Base-by-base conservation (phyloP, 352 stramenopile species). In the Halophytophthora polymorphica region DNA sequence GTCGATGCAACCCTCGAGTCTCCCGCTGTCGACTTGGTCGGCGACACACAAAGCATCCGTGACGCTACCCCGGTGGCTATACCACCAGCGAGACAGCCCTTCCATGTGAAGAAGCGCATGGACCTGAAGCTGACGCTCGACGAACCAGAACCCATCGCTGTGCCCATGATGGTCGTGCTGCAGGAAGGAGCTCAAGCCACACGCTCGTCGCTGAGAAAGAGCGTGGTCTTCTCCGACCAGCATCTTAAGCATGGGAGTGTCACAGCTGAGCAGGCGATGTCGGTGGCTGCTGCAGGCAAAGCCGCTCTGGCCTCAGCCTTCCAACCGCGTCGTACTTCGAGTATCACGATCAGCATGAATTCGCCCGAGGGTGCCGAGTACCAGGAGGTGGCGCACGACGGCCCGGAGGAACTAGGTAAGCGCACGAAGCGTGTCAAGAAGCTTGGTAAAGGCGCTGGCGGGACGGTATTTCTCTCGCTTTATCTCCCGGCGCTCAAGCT, bases 401-500 rank as follows among this genome's bases (percentile, higher is more conserved):
- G 83, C 0, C 83, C 83, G 0, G 62, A 73, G 25, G 66, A 88
- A 34, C 58, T 93, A 0, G 83, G 77, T 1, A 72, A 64, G 15
- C 61, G 75, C 21, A 89, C 80, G 0, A 90, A 88, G 37, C 69
- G 71, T 0, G 40, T 93, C 40, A 90, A 84, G 53, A 69, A 69
- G 29, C 64, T 95, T 2, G 84, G 83, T 19, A 87, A 86, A 71
- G 90, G 90, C 2, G 90, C 88, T n/a, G 79, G 81, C 10, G 90
- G 88, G 0, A 74, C 69, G 1, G 90, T 97, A 1, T 87, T 85
- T 40, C 61, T 96, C 34, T 77, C 80, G 1, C 54, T 96, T 11
- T 95, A 97, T 58, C 49, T 96, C 6, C 88, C 88, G 0, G 58
- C 69, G 3, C 58, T 96, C 0, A 92, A 89, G 45, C 57, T 97